Percentiles rank a stretch among this genome's conserved stretches.
These are phyloP conservation scores for Cryphonectria japonica DNA, from an alignment of 2,329 filamentous ascomycete species.

Conservation along the genomic window DNA sequence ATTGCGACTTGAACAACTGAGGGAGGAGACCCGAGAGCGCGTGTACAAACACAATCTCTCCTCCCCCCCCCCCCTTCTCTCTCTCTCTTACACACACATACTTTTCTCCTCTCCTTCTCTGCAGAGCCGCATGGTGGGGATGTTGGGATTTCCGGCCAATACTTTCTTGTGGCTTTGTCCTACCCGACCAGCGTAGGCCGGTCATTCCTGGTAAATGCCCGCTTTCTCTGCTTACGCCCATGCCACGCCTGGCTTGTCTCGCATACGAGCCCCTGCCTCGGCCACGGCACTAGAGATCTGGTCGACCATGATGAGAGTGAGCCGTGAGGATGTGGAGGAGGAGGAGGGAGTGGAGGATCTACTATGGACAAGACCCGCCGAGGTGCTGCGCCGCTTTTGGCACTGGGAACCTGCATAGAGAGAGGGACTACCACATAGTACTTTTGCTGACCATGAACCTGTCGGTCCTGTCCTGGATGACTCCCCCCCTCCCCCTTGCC, in stretches of 20 bases:
- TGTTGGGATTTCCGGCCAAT: slow-evolving; percentile 8
- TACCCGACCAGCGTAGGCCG: slow-evolving; percentile 9
- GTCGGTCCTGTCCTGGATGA: slow-evolving; percentile 2
- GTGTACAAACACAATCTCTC: not conserved
- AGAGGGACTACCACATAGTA: slow-evolving; percentile 4
- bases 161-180: not conserved
- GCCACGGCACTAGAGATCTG: slow-evolving; percentile 9
- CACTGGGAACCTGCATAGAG: not conserved
- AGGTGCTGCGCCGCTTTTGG: slow-evolving; percentile 24
- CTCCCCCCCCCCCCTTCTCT: not conserved
- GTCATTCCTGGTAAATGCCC: slow-evolving; percentile 13
- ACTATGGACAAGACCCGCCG: slow-evolving; percentile 4
- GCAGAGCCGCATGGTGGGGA: slow-evolving; percentile 28
- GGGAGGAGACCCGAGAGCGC: not conserved
- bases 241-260: slow-evolving; percentile 23
- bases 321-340: slow-evolving; percentile 1
- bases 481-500: slow-evolving; percentile 17
- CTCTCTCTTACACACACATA: not conserved
- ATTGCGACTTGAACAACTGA: not conserved
- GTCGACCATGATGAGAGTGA: slow-evolving; percentile 15
- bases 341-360: slow-evolving; percentile 10
- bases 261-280: slow-evolving; percentile 14
- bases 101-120: not conserved
- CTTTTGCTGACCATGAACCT: slow-evolving; percentile 21
- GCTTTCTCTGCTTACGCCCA: slow-evolving; percentile 25